Percentiles rank a stretch among this genome's conserved stretches.
Evolutionary conservation across 176 grass and related monocot species (phyloP).

Genomic region (Musa itinerans): DNA sequence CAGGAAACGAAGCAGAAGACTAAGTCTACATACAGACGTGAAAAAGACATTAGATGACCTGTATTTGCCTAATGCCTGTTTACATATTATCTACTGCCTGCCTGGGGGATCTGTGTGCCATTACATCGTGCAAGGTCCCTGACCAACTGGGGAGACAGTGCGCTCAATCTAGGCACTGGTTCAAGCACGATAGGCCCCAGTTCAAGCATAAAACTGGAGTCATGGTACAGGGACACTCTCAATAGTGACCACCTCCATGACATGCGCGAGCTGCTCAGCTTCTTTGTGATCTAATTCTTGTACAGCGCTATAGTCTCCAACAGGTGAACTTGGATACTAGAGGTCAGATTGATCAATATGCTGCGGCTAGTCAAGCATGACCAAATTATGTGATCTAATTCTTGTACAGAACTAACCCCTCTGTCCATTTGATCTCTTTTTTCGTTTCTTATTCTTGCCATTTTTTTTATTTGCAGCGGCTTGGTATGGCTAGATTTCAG

Average conservation of each 20-base stretch:
- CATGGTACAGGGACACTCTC: not conserved
- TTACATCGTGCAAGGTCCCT: conserved; percentile 19
- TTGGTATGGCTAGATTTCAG: not conserved
- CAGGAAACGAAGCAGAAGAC: conserved; percentile 54
- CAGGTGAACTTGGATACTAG: conserved; percentile 23
- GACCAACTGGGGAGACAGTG: not conserved
- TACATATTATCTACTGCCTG: conserved; percentile 18
- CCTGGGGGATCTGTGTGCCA: not conserved
- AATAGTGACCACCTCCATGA: not conserved
- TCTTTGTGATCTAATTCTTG: not conserved
- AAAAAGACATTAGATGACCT: conserved; percentile 56
- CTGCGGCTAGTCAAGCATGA: conserved; percentile 19
- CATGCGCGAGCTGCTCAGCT: not conserved
- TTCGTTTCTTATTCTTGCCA: no score
- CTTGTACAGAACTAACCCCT: conserved; percentile 39
- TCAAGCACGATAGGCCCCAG: not conserved
- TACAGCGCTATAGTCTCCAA: not conserved
- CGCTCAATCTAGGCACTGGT: not conserved
- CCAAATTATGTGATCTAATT: conserved; percentile 26
- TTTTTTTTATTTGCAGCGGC: conserved; percentile 8
- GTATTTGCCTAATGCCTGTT: not conserved
- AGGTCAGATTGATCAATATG: conserved; percentile 19
- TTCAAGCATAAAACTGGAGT: not conserved
- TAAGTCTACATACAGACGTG: conserved; percentile 41
- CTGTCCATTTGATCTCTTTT: conserved; percentile 36